These are phyloP conservation scores for Dioszegia hungarica DNA, from an alignment of 768 basidiomycete species.

Conservation along the genomic window DNA sequence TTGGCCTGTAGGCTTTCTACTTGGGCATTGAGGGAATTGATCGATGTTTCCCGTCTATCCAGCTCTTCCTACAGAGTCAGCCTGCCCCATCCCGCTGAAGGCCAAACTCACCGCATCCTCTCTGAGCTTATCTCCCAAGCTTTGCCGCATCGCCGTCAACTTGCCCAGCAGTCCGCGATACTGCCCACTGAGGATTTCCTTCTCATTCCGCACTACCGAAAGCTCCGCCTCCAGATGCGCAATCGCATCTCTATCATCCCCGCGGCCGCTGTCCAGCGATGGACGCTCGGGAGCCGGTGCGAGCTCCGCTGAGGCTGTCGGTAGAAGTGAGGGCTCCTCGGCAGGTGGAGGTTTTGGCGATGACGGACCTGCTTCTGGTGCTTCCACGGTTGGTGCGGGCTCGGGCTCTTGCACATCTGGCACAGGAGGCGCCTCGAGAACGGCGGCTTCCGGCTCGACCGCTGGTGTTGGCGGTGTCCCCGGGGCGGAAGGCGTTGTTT, in stretches of 20 bases:
- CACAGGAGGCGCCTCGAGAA: background rate
- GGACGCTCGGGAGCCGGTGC: background rate
- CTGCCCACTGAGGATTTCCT: slow-evolving; percentile 76
- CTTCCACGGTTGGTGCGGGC: background rate
- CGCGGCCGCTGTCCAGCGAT: background rate
- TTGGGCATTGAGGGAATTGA: slow-evolving; percentile 71
- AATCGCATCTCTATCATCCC: background rate
- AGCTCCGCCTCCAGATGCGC: slow-evolving; percentile 60
- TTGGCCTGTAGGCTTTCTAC: slow-evolving; percentile 69
- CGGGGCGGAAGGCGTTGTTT: no score
- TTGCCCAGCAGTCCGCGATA: slow-evolving; percentile 69
- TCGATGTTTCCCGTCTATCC: slow-evolving; percentile 78
- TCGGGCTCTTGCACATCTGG: background rate
- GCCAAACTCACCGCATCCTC: slow-evolving; percentile 82
- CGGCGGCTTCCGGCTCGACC: no score
- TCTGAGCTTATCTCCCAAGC: slow-evolving; percentile 86
- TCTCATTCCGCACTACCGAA: slow-evolving; percentile 71
- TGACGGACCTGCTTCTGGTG: background rate
- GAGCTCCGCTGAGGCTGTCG: background rate
- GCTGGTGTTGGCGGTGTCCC: no score
- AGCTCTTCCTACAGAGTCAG: slow-evolving; percentile 77
- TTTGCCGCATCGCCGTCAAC: slow-evolving; percentile 86
- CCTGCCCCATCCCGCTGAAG: background rate
- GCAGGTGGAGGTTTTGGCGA: background rate
- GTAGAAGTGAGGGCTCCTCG: no score